Percentiles rank a stretch among this genome's conserved stretches.
phyloP scores from a whole-genome alignment of 129 eudicot species.

The Lactuca saligna region DNA sequence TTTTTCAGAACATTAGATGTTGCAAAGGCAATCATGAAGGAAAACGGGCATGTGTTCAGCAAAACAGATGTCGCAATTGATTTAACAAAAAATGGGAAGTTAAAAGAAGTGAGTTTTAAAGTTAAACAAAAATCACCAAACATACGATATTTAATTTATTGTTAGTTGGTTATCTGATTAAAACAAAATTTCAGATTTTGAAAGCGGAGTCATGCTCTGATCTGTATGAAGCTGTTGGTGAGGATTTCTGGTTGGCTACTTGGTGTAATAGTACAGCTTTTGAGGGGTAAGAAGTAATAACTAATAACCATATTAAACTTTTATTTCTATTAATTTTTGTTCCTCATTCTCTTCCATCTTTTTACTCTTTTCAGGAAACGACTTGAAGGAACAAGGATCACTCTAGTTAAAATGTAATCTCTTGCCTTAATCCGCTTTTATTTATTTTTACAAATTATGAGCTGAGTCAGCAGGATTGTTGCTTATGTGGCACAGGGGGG shows the following conservation, averaged over 20 bases:
- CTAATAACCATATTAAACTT: not conserved
- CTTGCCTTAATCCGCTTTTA: no score
- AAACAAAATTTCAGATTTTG: constrained; percentile 48
- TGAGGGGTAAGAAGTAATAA: constrained; percentile 58
- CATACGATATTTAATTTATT: constrained; percentile 3
- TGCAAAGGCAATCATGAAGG: constrained; percentile 70
- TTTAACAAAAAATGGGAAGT: constrained; percentile 59
- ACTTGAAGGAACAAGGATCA: constrained; percentile 93
- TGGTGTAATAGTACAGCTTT: constrained; percentile 85
- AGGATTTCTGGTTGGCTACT: constrained; percentile 97
- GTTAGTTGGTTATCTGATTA: not conserved
- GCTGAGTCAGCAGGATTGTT: not conserved
- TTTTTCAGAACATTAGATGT: constrained; percentile 63
- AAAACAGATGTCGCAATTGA: constrained; percentile 65
- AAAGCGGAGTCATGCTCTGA: constrained; percentile 80
- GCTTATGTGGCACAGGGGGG: constrained; percentile 52
- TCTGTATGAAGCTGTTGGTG: constrained; percentile 70
- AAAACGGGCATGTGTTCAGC: constrained; percentile 61
- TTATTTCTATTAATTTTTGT: constrained; percentile 1
- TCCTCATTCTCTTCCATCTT: not conserved
- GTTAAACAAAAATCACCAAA: constrained; percentile 6
- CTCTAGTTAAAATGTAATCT: constrained; percentile 73
- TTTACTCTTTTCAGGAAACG: constrained; percentile 53
- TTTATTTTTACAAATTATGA: no score
- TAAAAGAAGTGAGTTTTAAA: constrained; percentile 66